Evolutionary conservation across 805 yeast species (phyloP).

Genomic region (Monosporozyma solicola): DNA sequence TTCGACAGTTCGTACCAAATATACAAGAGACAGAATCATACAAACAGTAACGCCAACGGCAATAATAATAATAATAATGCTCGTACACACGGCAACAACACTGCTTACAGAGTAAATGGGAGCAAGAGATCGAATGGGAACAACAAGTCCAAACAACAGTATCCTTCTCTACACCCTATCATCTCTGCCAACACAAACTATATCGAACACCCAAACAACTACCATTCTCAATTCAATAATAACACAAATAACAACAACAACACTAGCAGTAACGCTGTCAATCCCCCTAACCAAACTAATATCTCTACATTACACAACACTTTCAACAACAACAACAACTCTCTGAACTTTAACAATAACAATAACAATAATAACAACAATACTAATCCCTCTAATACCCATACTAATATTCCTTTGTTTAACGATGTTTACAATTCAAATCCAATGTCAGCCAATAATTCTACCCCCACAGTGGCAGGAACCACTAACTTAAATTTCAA

Average conservation of each 20-base stretch:
- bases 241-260: neutral
- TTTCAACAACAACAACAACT: neutral
- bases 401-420: neutral
- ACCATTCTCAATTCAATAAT: neutral
- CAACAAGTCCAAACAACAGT: conserved; percentile 13
- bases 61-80: conserved; percentile 2
- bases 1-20: conserved; percentile 37
- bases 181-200: conserved; percentile 29
- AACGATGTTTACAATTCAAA: neutral
- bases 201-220: neutral
- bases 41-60: conserved; percentile 24
- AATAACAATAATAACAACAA: neutral
- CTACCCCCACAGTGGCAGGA: neutral
- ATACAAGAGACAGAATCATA: conserved; percentile 31
- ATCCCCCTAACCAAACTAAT: neutral
- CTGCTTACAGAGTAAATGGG: conserved; percentile 1
- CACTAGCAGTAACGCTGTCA: neutral
- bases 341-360: conserved; percentile 1
- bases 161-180: conserved; percentile 24
- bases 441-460: neutral
- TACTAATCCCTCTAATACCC: neutral
- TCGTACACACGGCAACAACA: conserved; percentile 6
- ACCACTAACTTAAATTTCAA: neutral
- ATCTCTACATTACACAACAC: neutral
- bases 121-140: neutral